Conservation (phyloP, 129 eudicot genomes). For the Deinandra increscens region DNA sequence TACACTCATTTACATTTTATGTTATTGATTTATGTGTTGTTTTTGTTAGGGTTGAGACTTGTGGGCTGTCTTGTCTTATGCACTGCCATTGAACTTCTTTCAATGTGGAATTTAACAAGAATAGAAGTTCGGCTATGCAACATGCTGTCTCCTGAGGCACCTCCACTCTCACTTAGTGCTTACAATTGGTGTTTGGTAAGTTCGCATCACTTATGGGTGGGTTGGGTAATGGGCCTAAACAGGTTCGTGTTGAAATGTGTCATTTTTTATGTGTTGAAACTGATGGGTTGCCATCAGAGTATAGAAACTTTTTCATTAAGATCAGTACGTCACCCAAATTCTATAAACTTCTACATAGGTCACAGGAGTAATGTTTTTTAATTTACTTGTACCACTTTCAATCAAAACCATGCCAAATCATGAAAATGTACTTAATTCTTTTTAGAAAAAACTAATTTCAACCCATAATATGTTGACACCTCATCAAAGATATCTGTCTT, state of each 20-base stretch:
- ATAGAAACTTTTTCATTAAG: background rate
- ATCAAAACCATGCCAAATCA: background rate
- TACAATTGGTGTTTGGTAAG: conserved; percentile 92
- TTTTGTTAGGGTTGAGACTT: conserved; percentile 53
- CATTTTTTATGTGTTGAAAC: background rate
- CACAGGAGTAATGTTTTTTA: background rate
- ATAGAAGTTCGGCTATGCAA: conserved; percentile 90
- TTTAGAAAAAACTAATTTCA: background rate
- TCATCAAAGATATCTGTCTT: background rate
- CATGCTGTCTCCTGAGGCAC: conserved; percentile 91
- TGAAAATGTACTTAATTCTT: background rate
- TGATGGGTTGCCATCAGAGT: background rate
- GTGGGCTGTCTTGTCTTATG: conserved; percentile 52
- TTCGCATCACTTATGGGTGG: conserved; percentile 7
- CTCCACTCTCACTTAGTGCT: conserved; percentile 82
- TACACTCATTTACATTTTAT: background rate
- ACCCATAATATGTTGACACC: background rate
- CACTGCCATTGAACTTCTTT: conserved; percentile 72
- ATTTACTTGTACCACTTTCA: background rate
- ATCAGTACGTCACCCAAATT: background rate
- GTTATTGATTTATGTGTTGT: background rate
- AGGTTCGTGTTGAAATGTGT: background rate
- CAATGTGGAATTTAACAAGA: conserved; percentile 99
- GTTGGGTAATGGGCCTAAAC: background rate
- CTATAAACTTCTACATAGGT: background rate